Base-by-base conservation (phyloP, 768 basidiomycete genomes). In the Lentinula raphanica region DNA sequence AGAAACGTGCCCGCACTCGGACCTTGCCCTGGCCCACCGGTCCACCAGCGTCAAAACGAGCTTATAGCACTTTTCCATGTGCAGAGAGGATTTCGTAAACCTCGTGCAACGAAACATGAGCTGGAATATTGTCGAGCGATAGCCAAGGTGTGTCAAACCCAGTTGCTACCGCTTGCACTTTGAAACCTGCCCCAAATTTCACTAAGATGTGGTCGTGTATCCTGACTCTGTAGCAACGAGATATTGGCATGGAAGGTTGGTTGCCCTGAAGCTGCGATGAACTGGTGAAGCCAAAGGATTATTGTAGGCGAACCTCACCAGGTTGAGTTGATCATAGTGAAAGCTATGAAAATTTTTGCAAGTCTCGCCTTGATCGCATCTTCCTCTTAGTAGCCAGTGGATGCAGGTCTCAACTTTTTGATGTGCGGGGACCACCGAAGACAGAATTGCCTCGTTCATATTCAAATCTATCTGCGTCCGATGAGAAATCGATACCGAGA, bases 91-190 rank as follows among this genome's bases (percentile, higher is more conserved):
- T 49, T 2, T 63, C 36, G 3, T 60, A 59, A 8, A 92, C 58
- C 0, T 71, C 69, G 0, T 59, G 63, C 0, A 70, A 60, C 1
- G 71, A 68, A 12, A 78, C 71, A 0, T 60, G 59, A 0, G 61
- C 38, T 0, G 81, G 79, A 5, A 92, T 64, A 25, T 85, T 80
- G 4, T 74, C 72, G 1, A 92, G 60, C 36, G 77, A 71, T 8
- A 91, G 65, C 74, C 82, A 83, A 5, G 78, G 79, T 0, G 85
- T 85, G 63, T 93, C 90, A 40, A 90, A 86, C 1, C 85, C 85
- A 1, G 89, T 90, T 5, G 68, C 68, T 6, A 91, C 66, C 0
- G 81, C 76, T 25, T 73, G 67, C 2, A 92, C 76, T 1, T 76
- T 74, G 45, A 88, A 88, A 0, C 91, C 90, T 0, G 81, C 67